Base-by-base conservation (phyloP, 2,329 filamentous ascomycete species). In the Colletotrichum costaricense region DNA sequence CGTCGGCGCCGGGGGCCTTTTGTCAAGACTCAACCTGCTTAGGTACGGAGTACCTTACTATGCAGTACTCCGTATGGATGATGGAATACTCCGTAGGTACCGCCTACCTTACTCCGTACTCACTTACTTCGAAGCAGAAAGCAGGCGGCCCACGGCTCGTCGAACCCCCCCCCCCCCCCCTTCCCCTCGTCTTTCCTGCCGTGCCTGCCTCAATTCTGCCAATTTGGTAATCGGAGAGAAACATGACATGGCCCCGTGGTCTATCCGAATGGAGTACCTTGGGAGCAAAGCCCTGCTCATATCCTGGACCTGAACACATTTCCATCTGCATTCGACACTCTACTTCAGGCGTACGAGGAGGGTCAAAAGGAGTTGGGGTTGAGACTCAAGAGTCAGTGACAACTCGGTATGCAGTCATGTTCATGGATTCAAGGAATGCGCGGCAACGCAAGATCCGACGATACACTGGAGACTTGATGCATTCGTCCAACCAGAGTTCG, bases 1-100 rank as follows among this genome's bases (percentile, higher is more conserved):
- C 58, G 28, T 72, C 38, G 58, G 69, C 56, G 56, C 67, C 57
- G 38, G 57, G 56, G 46, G 52, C 42, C 69, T 52, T 58, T 69
- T 42, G 52, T 28, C 38, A 63, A 57, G 11, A 12, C 33, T 35
- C 33, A 12, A 35, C 33, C 33, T 35, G 33, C 33, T 33, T 33
- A 33, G 30, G 30, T 33, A 33, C 9, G 30, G 30, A 33, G 30
- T 33, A 33, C 30, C 30, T 33, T 33, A 33, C 30, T 33, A 11
- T 33, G 30, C 30, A 33, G 30, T 33, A 33, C 33, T 35, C 9
- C 33, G 9, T 35, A 35, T 35, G 33, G 33, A 35, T 35, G 11
- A 35, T 35, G 33, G 33, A 35, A 35, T 12, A 35, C 33, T 35
- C 33, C 33, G 33, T 35, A 35, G 33, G 33, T 35, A 35, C 33